Conservation (phyloP, 1,139 yeast species). For the Blastobotrys arbuscula region DNA sequence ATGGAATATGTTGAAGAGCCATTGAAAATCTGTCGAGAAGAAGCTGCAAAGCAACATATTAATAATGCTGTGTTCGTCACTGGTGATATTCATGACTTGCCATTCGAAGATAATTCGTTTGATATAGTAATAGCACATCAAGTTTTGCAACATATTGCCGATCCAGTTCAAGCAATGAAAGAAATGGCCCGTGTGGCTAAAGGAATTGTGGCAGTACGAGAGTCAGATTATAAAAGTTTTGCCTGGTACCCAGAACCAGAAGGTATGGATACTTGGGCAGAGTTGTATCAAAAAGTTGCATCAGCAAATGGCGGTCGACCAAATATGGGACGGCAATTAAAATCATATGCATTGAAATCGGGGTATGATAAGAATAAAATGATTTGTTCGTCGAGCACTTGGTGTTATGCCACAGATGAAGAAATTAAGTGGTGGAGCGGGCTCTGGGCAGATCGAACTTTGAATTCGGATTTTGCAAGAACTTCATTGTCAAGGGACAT, state of each 20-base stretch:
- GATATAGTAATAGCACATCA: constrained; percentile 41
- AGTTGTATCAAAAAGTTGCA: constrained; percentile 21
- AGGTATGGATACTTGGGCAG: constrained; percentile 18
- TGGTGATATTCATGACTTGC: constrained; percentile 36
- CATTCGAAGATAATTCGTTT: constrained; percentile 37
- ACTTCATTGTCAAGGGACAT: constrained; percentile 16
- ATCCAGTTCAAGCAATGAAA: constrained; percentile 31
- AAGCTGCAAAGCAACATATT: constrained; percentile 19
- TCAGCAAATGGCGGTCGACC: constrained; percentile 25
- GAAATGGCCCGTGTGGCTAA: constrained; percentile 28
- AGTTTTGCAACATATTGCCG: constrained; percentile 38
- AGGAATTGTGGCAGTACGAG: constrained; percentile 33
- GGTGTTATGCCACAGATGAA: constrained; percentile 23
- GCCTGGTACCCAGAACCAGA: constrained; percentile 22
- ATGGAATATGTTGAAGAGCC: constrained; percentile 36
- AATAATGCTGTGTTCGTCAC: constrained; percentile 31
- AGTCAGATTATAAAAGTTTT: constrained; percentile 31
- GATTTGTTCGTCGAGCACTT: constrained; percentile 18
- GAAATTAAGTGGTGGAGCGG: constrained; percentile 25
- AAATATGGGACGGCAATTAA: constrained; percentile 20
- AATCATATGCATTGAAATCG: constrained; percentile 21
- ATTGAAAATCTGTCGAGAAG: constrained; percentile 29
- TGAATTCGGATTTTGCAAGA: constrained; percentile 21
- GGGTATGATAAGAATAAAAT: constrained; percentile 18
- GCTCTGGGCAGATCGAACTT: constrained; percentile 26